These are phyloP conservation scores for Pholiota molesta DNA, from an alignment of 768 basidiomycete species.

Conservation along the genomic window DNA sequence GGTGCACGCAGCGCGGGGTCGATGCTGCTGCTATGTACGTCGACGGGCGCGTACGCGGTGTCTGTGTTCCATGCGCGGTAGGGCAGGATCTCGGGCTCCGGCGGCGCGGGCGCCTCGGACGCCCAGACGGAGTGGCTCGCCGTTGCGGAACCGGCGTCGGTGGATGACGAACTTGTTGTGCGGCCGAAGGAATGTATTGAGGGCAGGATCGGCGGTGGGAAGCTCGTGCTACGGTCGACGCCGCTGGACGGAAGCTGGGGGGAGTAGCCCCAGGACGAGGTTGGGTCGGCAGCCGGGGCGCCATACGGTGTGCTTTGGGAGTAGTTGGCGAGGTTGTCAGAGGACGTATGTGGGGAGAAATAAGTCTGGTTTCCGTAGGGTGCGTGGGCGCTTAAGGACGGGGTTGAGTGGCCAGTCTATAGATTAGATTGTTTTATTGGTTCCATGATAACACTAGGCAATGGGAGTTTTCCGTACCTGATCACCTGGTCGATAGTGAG, in stretches of 20 bases:
- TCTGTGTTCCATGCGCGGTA: constrained; percentile 56
- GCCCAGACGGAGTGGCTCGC: constrained; percentile 31
- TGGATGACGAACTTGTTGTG: constrained; percentile 21
- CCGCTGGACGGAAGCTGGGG: constrained; percentile 24
- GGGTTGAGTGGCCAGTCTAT: constrained; percentile 28
- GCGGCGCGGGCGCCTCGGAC: constrained; percentile 16
- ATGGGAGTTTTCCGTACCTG: constrained; percentile 38
- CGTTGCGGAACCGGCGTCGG: not conserved
- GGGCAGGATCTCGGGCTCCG: constrained; percentile 37
- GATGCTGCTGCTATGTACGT: constrained; percentile 25
- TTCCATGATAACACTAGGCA: not conserved
- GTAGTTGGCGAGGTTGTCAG: constrained; percentile 44
- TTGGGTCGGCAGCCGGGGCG: constrained; percentile 42
- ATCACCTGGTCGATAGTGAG: constrained; percentile 44
- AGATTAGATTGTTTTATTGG: not conserved
- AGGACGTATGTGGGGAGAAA: constrained; percentile 36
- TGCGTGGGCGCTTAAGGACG: constrained; percentile 44
- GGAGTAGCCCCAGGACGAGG: constrained; percentile 60
- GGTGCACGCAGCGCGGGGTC: constrained; percentile 39
- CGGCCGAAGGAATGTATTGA: constrained; percentile 57
- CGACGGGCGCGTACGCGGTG: constrained; percentile 36
- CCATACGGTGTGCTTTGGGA: constrained; percentile 44
- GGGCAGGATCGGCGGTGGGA: constrained; percentile 52
- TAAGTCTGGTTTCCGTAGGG: constrained; percentile 46
- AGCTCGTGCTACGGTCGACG: constrained; percentile 49